These are phyloP conservation scores for Anthoceros angustus DNA, from an alignment of 225 moss, liverwort and hornwort genomes.

Conservation along the genomic window DNA sequence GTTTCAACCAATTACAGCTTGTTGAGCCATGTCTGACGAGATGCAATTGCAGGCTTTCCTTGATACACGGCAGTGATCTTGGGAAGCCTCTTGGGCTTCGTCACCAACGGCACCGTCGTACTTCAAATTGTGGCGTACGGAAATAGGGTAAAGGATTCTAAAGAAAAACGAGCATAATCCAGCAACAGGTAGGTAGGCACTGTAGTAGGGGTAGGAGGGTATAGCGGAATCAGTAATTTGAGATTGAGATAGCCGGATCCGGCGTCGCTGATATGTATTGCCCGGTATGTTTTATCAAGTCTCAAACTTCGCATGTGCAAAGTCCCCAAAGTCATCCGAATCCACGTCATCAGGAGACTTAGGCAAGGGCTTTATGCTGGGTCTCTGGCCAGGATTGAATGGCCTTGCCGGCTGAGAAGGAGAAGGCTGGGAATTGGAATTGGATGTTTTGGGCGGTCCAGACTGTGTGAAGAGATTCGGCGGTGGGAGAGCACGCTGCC, in stretches of 20 bases:
- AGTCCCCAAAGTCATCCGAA: slow-evolving; percentile 41
- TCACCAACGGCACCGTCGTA: slow-evolving; percentile 58
- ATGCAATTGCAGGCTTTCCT: slow-evolving; percentile 11
- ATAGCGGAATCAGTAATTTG: no score
- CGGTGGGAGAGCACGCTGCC: no score
- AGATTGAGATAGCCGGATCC: no score
- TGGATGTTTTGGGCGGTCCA: neutral
- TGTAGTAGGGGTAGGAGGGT: no score
- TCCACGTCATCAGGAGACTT: slow-evolving; percentile 10
- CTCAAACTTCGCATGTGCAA: slow-evolving; percentile 25
- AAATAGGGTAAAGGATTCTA: neutral
- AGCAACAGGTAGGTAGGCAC: no score
- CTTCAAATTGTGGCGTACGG: slow-evolving; percentile 40
- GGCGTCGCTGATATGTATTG: no score
- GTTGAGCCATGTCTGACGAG: neutral
- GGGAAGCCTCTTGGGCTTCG: slow-evolving; percentile 50
- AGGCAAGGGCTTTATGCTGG: neutral
- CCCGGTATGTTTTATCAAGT: neutral
- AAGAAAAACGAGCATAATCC: no score
- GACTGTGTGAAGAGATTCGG: no score
- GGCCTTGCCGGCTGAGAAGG: neutral
- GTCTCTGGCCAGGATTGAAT: neutral
- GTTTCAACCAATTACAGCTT: neutral
- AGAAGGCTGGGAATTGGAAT: neutral
- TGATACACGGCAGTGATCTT: slow-evolving; percentile 40